phyloP scores from a whole-genome alignment of 2,329 filamentous ascomycete species.

The Fusarium sororula region DNA sequence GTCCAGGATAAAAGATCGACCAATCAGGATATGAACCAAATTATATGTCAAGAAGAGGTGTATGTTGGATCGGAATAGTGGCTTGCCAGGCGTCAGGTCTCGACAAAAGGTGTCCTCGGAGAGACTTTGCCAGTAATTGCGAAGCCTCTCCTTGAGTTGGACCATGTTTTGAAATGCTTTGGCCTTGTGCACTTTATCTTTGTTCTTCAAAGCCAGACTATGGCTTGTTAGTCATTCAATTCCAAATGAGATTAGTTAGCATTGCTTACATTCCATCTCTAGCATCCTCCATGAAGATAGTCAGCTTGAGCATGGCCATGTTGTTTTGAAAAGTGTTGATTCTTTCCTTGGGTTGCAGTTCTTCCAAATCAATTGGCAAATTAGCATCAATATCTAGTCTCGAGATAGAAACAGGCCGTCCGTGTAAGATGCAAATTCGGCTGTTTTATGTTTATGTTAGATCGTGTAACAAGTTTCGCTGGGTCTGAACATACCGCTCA shows the following conservation, averaged over 20 bases:
- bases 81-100: constrained; percentile 31
- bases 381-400: constrained; percentile 15
- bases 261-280: constrained; percentile 27
- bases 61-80: constrained; percentile 32
- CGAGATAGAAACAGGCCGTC: constrained; percentile 31
- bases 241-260: not conserved
- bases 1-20: constrained; percentile 29
- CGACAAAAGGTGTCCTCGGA: constrained; percentile 27
- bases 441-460: constrained; percentile 18
- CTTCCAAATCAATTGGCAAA: constrained; percentile 17
- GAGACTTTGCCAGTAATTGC: constrained; percentile 25
- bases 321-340: constrained; percentile 34
- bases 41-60: constrained; percentile 36
- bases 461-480: not conserved
- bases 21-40: constrained; percentile 29
- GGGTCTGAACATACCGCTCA: constrained; percentile 19
- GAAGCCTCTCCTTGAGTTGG: constrained; percentile 12
- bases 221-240: not conserved
- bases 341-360: constrained; percentile 18
- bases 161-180: constrained; percentile 4
- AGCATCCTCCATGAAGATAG: constrained; percentile 35
- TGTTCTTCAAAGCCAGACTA: constrained; percentile 21
- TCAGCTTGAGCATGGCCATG: constrained; percentile 25
- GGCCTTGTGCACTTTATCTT: not conserved
- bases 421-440: constrained; percentile 31